A percentile compares a stretch with the other conserved stretches of the same genome.
Evolutionary conservation across 768 basidiomycete species (phyloP).

Genomic region (Podaxis sp.): DNA sequence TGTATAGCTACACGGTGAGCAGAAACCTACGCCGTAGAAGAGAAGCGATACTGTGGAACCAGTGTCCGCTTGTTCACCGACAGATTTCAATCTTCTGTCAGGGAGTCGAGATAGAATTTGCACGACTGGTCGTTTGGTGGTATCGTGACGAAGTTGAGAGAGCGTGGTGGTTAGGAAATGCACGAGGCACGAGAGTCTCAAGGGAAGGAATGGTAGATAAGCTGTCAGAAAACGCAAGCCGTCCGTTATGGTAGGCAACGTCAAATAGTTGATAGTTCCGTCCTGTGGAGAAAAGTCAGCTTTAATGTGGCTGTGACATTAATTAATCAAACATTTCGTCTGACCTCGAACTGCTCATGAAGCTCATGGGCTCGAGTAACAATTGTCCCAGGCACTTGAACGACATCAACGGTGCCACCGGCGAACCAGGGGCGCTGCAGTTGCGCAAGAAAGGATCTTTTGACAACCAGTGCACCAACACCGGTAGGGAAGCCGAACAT

Average conservation of each 20-base stretch:
- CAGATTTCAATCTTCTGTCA: conserved; percentile 45
- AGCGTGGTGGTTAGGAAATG: conserved; percentile 61
- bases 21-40: conserved; percentile 56
- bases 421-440: conserved; percentile 82
- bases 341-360: conserved; percentile 80
- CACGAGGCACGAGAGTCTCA: conserved; percentile 69
- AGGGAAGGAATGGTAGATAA: conserved; percentile 77
- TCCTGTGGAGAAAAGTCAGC: conserved; percentile 46
- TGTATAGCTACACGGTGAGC: neutral
- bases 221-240: conserved; percentile 76
- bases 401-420: conserved; percentile 79
- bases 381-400: conserved; percentile 76
- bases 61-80: conserved; percentile 67
- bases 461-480: conserved; percentile 76
- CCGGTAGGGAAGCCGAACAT: conserved; percentile 91
- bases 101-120: conserved; percentile 69
- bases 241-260: conserved; percentile 73
- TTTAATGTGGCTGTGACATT: conserved; percentile 2
- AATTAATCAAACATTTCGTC: neutral
- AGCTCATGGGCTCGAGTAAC: conserved; percentile 58
- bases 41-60: conserved; percentile 65
- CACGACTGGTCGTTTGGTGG: conserved; percentile 57
- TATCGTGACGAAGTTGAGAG: conserved; percentile 59
- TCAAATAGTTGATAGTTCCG: conserved; percentile 82
- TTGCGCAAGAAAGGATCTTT: conserved; percentile 60